A percentile compares a stretch with the other conserved stretches of the same genome.
These are phyloP conservation scores for Fusarium fujikuroi DNA, from an alignment of 2,329 filamentous ascomycete genomes.

Conservation along the genomic window DNA sequence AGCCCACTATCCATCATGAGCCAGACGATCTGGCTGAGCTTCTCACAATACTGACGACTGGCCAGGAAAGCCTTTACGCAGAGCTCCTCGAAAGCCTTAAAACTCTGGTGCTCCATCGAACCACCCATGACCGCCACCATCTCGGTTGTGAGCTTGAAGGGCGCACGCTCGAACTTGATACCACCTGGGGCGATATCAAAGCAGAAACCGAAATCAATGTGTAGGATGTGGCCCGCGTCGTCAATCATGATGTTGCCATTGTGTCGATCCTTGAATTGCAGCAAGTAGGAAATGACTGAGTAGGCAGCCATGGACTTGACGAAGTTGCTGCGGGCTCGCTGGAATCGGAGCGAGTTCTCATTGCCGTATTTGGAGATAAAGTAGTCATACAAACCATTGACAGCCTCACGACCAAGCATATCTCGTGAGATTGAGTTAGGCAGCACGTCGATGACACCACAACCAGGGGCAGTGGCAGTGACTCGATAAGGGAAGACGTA, in stretches of 20 bases:
- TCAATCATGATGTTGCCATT: constrained; percentile 99
- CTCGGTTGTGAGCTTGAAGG: constrained; percentile 96
- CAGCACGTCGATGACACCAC: constrained; percentile 96
- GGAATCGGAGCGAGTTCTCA: constrained; percentile 93
- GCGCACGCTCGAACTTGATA: constrained; percentile 96
- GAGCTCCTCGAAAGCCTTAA: constrained; percentile 95
- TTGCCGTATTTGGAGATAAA: constrained; percentile 98
- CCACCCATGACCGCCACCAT: constrained; percentile 99
- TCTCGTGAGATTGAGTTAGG: constrained; percentile 98
- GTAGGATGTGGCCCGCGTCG: constrained; percentile 94
- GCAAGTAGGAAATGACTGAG: constrained; percentile 92
- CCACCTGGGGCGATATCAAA: constrained; percentile 98
- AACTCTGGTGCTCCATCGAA: constrained; percentile 83
- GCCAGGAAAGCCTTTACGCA: constrained; percentile 96
- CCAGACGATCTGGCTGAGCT: constrained; percentile 87
- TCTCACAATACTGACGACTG: constrained; percentile 84
- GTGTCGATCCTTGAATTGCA: constrained; percentile 99
- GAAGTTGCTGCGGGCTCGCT: constrained; percentile 95
- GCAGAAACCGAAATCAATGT: constrained; percentile 99
- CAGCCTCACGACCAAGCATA: constrained; percentile 97
- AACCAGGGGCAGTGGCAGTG: constrained; percentile 95
- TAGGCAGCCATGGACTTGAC: constrained; percentile 99
- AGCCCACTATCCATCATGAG: constrained; percentile 97
- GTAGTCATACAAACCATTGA: constrained; percentile 98
- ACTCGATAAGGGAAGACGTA: constrained; percentile 98